Conservation (phyloP, 1,139 yeast species). For the Saccharomyces hybrid region DNA sequence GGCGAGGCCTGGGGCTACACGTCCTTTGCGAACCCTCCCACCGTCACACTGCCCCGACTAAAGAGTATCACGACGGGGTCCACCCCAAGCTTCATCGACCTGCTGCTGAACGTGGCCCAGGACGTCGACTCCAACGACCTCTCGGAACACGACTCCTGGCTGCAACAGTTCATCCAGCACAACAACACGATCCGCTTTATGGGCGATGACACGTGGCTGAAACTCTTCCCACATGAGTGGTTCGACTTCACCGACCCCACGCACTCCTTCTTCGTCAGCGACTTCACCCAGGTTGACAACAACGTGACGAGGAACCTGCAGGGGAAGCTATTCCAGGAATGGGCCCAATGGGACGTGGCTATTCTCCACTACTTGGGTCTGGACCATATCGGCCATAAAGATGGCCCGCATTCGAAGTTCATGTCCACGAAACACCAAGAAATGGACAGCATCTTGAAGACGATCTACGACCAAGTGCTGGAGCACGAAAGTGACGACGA, state of each 20-base stretch:
- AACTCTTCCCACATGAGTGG: slow-evolving; percentile 56
- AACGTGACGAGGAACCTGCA: slow-evolving; percentile 83
- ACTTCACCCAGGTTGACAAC: slow-evolving; percentile 84
- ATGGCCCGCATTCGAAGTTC: slow-evolving; percentile 73
- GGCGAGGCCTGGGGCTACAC: slow-evolving; percentile 83
- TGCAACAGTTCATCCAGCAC: slow-evolving; percentile 48
- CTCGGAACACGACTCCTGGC: slow-evolving; percentile 79
- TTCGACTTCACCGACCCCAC: slow-evolving; percentile 77
- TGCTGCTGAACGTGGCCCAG: slow-evolving; percentile 88
- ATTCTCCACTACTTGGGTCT: slow-evolving; percentile 87
- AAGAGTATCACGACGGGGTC: slow-evolving; percentile 80
- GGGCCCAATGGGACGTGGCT: slow-evolving; percentile 67
- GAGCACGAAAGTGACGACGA: slow-evolving; percentile 39
- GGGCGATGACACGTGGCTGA: slow-evolving; percentile 98
- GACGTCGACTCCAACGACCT: slow-evolving; percentile 75
- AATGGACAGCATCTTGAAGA: slow-evolving; percentile 63
- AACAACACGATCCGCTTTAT: slow-evolving; percentile 60
- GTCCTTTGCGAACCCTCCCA: slow-evolving; percentile 82
- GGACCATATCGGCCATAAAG: slow-evolving; percentile 96
- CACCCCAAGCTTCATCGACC: slow-evolving; percentile 73
- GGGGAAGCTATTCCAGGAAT: slow-evolving; percentile 26
- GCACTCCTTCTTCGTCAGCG: slow-evolving; percentile 87
- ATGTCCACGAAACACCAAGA: slow-evolving; percentile 80
- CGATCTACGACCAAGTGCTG: slow-evolving; percentile 36
- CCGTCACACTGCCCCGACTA: slow-evolving; percentile 71